Conservation (phyloP, 306 rosid species). For the Quercus suber region DNA sequence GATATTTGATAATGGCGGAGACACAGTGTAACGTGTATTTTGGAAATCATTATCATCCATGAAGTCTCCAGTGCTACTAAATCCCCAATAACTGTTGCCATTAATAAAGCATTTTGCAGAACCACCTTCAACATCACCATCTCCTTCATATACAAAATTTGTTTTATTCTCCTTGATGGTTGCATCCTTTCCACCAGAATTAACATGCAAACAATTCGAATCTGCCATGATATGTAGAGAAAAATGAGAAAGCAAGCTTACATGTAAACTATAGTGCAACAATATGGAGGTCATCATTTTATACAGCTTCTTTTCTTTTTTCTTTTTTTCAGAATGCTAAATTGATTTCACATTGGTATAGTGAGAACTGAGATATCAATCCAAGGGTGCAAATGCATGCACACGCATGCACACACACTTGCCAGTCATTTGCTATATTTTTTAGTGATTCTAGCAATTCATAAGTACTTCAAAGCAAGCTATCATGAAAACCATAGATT, state of each 20-base stretch:
- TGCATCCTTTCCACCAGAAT: not conserved
- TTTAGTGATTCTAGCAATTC: not conserved
- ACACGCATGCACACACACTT: not conserved
- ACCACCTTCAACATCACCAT: slow-evolving; percentile 35
- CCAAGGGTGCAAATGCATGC: too few species aligned
- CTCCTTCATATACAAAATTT: slow-evolving; percentile 22
- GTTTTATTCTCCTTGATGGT: slow-evolving; percentile 8
- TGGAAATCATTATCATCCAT: slow-evolving; percentile 29
- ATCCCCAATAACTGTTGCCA: slow-evolving; percentile 27
- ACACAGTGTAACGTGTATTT: slow-evolving; percentile 13
- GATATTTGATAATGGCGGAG: not conserved
- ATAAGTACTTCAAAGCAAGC: not conserved
- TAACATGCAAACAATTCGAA: not conserved
- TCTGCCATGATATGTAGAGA: not conserved
- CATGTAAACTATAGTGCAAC: not conserved
- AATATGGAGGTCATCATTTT: not conserved
- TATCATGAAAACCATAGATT: not conserved
- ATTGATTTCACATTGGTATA: not conserved
- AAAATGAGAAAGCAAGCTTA: slow-evolving; percentile 11
- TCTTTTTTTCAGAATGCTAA: too few species aligned
- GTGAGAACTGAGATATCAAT: not conserved
- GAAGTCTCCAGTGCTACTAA: slow-evolving; percentile 46
- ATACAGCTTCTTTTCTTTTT: not conserved
- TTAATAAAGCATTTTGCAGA: slow-evolving; percentile 12
- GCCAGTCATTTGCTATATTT: not conserved